These are phyloP conservation scores for Sclerotinia borealis DNA, from an alignment of 2,329 filamentous ascomycete species.

Conservation along the genomic window DNA sequence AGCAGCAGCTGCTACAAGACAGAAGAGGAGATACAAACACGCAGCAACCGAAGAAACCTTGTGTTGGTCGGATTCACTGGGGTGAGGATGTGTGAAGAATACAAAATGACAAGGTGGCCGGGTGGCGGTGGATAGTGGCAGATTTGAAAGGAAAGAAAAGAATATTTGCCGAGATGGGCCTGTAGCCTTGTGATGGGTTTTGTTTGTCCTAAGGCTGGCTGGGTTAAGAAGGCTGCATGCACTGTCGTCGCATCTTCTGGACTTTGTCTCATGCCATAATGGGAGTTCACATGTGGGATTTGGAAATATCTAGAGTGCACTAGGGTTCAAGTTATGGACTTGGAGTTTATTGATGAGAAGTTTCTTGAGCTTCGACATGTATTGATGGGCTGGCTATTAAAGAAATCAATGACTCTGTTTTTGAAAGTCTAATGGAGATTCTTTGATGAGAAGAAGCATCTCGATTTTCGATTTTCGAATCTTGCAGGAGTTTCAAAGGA, in stretches of 20 bases:
- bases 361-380: not conserved
- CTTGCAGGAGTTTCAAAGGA: not conserved
- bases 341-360: not conserved
- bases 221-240: not conserved
- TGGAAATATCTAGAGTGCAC: not conserved
- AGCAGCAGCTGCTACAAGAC: not conserved
- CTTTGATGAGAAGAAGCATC: not conserved
- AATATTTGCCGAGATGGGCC: too few species aligned
- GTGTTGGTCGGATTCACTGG: too few species aligned
- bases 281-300: not conserved
- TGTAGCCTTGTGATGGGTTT: not conserved
- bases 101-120: not conserved
- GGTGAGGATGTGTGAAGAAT: too few species aligned
- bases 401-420: not conserved
- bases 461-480: not conserved
- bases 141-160: not conserved
- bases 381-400: rapidly evolving
- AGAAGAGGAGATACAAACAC: not conserved
- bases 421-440: too few species aligned
- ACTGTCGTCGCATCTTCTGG: not conserved
- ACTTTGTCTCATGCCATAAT: not conserved
- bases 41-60: not conserved
- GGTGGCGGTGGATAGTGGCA: not conserved
- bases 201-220: not conserved
- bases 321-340: not conserved